Base-by-base conservation (phyloP, 1,284 basidiomycete species). In the Agaricales sp. region DNA sequence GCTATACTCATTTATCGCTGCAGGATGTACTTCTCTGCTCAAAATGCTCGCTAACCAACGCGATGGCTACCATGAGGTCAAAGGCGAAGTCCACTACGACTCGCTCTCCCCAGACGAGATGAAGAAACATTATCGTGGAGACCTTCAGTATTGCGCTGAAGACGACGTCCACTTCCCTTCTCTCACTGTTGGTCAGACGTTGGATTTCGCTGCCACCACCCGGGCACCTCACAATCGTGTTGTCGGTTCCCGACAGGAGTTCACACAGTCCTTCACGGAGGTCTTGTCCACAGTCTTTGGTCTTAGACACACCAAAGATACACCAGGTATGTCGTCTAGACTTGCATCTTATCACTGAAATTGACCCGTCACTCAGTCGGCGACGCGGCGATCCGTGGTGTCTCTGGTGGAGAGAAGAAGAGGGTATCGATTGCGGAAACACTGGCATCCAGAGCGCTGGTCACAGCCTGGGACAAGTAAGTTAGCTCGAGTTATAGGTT, bases 361-460 rank as follows among this genome's bases (percentile, higher is more conserved):
- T 67, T 2, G 66, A 66, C n/a, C n/a, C 53, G 63, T 75, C 26
- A 81, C 78, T 0, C 69, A 0, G 85, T 92, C 19, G 91, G 91
- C 2, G 78, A 91, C 63, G 82, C 81, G 2, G 73, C 77, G 2
- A 69, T 91, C 2, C 70, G 87, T 3, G 91, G 90, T 46, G 78
- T 92, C 1, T 83, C 80, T 21, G 91, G 89, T 16, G 91, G 92
- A 12, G 83, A 90, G 65, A 78, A 78, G 57, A 83, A 83, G 58
- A 74, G 86, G 46, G 83, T 87, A 3, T 81, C 78, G 1, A 80
- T 79, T 55, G 71, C 72, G 8, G 75, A 81, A 57, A 67, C 67
- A 22, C 56, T 80, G 54, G 66, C 69, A 0, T 68, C 64, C 13
- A 63, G 70, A 45, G 71, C 66, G 45, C 61, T 66, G 16, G 61